Conservation (phyloP, 441 rosid genomes). For the Melastoma candidum region DNA sequence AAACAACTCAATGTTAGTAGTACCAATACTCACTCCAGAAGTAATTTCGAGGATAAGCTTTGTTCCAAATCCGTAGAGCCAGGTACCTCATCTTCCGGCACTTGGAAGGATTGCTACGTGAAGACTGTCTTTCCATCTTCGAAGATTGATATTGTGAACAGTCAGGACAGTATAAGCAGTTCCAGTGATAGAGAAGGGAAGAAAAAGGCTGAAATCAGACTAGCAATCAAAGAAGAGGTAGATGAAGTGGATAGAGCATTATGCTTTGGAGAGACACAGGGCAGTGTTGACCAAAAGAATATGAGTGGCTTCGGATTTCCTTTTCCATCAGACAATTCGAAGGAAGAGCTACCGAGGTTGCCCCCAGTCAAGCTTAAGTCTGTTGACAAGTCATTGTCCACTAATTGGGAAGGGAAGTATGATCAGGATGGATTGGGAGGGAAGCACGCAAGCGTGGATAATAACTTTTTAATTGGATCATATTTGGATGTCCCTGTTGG, state of each 20-base stretch:
- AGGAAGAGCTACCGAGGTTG: constrained; percentile 77
- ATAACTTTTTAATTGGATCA: constrained; percentile 58
- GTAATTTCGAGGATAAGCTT: constrained; percentile 29
- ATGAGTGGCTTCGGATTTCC: constrained; percentile 33
- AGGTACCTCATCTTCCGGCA: constrained; percentile 32
- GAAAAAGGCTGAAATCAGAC: constrained; percentile 43
- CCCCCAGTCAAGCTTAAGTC: constrained; percentile 89
- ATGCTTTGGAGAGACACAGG: constrained; percentile 47
- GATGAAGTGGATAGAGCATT: constrained; percentile 77
- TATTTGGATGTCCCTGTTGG: constrained; percentile 87
- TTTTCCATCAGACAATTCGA: constrained; percentile 39
- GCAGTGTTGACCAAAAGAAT: constrained; percentile 37
- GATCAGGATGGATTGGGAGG: constrained; percentile 47
- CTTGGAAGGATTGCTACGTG: constrained; percentile 74
- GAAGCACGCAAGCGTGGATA: constrained; percentile 47
- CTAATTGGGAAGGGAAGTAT: constrained; percentile 74
- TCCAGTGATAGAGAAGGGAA: constrained; percentile 61
- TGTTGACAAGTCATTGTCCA: constrained; percentile 55
- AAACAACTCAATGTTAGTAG: constrained; percentile 27
- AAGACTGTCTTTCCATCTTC: constrained; percentile 62
- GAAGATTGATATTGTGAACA: constrained; percentile 37
- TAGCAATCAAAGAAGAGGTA: constrained; percentile 63
- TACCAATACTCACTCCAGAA: constrained; percentile 24
- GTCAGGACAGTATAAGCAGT: constrained; percentile 23
- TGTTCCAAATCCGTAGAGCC: constrained; percentile 50